Conservation (phyloP, 371 early-diverging fungal genomes). For the Mucor racemosus region DNA sequence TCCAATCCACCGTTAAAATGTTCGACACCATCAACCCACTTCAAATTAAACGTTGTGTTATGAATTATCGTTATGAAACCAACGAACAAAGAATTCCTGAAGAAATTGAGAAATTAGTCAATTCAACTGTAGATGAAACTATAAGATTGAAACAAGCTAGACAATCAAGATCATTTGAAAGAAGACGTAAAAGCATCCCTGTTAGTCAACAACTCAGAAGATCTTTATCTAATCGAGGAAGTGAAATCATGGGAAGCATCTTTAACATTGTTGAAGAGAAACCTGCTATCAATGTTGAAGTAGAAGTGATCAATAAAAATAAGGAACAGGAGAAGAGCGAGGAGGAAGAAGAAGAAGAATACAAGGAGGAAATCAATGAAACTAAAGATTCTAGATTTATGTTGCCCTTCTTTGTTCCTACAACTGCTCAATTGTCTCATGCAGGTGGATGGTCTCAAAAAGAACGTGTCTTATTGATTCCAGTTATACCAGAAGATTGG, state of each 20-base stretch:
- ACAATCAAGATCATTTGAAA: conserved; percentile 41
- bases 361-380: conserved; percentile 35
- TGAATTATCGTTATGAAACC: conserved; percentile 85
- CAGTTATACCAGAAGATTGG: conserved; percentile 46
- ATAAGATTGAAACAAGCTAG: conserved; percentile 55
- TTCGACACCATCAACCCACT: conserved; percentile 68
- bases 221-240: conserved; percentile 38
- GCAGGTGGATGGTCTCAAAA: conserved; percentile 43
- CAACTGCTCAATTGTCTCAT: conserved; percentile 39
- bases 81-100: conserved; percentile 72
- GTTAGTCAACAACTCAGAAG: conserved; percentile 28
- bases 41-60: conserved; percentile 75
- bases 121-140: conserved; percentile 59
- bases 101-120: conserved; percentile 67
- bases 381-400: conserved; percentile 55
- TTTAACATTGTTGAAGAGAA: conserved; percentile 9
- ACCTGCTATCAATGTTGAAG: background rate
- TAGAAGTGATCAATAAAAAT: conserved; percentile 14
- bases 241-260: conserved; percentile 35
- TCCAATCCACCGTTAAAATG: conserved; percentile 70
- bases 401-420: conserved; percentile 62
- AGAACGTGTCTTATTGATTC: conserved; percentile 18
- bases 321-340: conserved; percentile 24
- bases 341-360: conserved; percentile 44
- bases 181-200: conserved; percentile 38